Percentiles rank a stretch among this genome's conserved stretches.
phyloP scores from a whole-genome alignment of 352 stramenopile species.

The Blastocystis sp. region DNA sequence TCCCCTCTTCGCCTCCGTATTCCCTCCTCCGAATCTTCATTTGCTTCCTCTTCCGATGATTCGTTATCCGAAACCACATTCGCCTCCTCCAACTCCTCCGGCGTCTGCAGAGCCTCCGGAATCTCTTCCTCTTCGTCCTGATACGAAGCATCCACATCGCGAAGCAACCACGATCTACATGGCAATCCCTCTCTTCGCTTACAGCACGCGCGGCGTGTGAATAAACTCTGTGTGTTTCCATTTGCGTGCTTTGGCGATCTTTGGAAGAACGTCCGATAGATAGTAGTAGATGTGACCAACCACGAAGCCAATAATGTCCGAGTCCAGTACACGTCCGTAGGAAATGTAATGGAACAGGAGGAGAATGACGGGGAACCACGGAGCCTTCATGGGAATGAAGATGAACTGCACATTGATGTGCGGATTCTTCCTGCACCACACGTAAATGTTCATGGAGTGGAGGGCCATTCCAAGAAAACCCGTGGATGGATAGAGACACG shows the following conservation, averaged over 20 bases:
- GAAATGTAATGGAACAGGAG: conserved; percentile 33
- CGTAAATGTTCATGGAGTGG: conserved; percentile 53
- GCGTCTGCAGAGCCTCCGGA: not conserved
- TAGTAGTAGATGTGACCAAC: conserved; percentile 56
- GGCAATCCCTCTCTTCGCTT: not conserved
- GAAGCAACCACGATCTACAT: not conserved
- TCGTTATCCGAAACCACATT: not conserved
- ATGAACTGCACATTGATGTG: conserved; percentile 55
- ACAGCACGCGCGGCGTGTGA: conserved; percentile 13
- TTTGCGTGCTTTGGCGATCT: conserved; percentile 36
- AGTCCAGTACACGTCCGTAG: conserved; percentile 11
- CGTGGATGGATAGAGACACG: conserved; percentile 29
- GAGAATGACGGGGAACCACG: conserved; percentile 33
- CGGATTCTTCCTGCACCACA: conserved; percentile 54
- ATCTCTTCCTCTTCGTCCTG: conserved; percentile 30
- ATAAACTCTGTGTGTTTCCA: conserved; percentile 48
- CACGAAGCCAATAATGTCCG: conserved; percentile 38
- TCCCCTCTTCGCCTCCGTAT: not conserved
- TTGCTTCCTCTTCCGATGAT: not conserved
- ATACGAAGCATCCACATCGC: not conserved
- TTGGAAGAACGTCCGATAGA: conserved; percentile 53
- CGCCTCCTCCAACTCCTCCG: not conserved
- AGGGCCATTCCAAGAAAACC: conserved; percentile 47
- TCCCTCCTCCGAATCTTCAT: not conserved
- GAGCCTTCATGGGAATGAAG: conserved; percentile 48